Percentiles rank a stretch among this genome's conserved stretches.
Conservation (phyloP, 116 monocot species). For the Dioscorea cayenensis region DNA sequence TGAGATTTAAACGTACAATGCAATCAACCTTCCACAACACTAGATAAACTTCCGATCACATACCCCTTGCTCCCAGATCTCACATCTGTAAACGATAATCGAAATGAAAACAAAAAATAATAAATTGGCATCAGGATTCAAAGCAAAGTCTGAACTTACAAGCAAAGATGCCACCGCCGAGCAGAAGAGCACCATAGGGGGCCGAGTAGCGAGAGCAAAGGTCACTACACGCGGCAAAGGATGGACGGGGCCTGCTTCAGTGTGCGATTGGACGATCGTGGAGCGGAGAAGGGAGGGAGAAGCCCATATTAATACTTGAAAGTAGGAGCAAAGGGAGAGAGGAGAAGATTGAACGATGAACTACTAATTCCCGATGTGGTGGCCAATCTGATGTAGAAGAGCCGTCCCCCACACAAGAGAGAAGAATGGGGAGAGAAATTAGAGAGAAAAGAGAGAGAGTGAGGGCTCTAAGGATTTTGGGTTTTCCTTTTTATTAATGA, state of each 20-base stretch:
- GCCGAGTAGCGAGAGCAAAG: constrained; percentile 50
- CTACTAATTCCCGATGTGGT: no score
- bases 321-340: no score
- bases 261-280: no score
- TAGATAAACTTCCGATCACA: constrained; percentile 53
- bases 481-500: no score
- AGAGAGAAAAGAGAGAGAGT: no score
- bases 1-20: constrained; percentile 23
- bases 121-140: background rate
- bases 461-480: no score
- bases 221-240: constrained; percentile 24
- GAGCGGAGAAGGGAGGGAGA: no score
- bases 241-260: background rate
- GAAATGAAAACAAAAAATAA: background rate
- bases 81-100: constrained; percentile 25
- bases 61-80: constrained; percentile 71
- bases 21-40: constrained; percentile 30
- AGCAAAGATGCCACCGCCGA: constrained; percentile 66
- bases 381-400: no score
- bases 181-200: constrained; percentile 60
- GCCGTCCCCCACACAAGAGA: no score
- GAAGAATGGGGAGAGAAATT: no score
- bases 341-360: no score
- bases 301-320: no score
- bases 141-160: constrained; percentile 19